Evolutionary conservation across 345 rosid genomes (phyloP).

Genomic region (Citrus cavaleriei): DNA sequence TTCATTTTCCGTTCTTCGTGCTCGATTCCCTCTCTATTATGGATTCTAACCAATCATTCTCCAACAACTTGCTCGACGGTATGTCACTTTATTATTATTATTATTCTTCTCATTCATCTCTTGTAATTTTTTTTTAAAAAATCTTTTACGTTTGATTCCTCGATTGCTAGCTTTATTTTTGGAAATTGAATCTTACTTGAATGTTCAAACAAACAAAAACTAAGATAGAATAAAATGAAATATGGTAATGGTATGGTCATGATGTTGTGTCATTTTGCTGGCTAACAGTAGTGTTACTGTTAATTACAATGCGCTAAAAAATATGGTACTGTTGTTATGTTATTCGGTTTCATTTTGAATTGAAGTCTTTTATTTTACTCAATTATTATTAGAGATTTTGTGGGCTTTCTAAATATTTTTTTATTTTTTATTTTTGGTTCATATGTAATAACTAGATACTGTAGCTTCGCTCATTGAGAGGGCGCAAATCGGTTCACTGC

Average conservation of each 20-base stretch:
- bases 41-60: constrained; percentile 32
- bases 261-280: neutral
- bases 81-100: neutral
- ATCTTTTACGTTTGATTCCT: no score
- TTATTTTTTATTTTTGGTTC: neutral
- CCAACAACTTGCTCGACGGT: constrained; percentile 23
- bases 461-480: constrained; percentile 38
- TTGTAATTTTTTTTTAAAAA: neutral
- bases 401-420: neutral
- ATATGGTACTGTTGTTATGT: neutral
- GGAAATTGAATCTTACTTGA: no score
- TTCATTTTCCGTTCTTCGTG: neutral
- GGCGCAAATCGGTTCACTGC: constrained; percentile 43
- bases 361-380: neutral
- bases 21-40: constrained; percentile 13
- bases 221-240: no score
- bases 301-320: neutral
- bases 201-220: no score
- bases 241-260: no score
- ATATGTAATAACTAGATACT: constrained; percentile 23
- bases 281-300: no score
- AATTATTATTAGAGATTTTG: neutral
- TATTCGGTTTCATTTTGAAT: neutral
- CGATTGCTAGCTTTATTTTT: no score
- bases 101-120: neutral